Evolutionary conservation across 108 stramenopile genomes (phyloP).

Genomic region (Stephanodiscus triporus): DNA sequence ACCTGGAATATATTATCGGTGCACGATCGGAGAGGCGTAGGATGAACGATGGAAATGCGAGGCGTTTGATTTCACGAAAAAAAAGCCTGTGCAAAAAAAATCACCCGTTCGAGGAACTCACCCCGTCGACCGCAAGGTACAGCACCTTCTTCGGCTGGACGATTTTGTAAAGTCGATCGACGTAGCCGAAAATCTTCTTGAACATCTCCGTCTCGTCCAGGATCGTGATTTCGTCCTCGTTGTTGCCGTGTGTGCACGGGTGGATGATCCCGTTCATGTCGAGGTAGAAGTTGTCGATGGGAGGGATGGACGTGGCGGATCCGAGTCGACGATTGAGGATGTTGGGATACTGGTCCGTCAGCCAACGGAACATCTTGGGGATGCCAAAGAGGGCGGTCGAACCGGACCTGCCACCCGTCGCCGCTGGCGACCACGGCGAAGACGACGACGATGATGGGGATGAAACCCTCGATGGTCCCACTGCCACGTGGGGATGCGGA

Average conservation of each 20-base stretch:
- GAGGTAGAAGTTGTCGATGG: constrained; percentile 95
- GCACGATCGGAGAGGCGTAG: no score
- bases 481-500: constrained; percentile 14
- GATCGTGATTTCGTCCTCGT: constrained; percentile 80
- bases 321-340: constrained; percentile 91
- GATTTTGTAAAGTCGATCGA: constrained; percentile 95
- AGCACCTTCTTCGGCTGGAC: constrained; percentile 85
- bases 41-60: not conserved
- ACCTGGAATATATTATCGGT: constrained; percentile 15
- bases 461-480: constrained; percentile 2
- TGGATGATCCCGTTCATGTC: constrained; percentile 99
- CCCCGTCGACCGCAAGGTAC: constrained; percentile 98
- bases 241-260: constrained; percentile 95
- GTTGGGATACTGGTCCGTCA: constrained; percentile 98
- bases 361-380: constrained; percentile 99
- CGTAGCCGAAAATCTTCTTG: constrained; percentile 95
- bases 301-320: constrained; percentile 33
- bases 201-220: constrained; percentile 97
- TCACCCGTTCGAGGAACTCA: no score
- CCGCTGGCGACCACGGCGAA: no score
- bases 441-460: constrained; percentile 4
- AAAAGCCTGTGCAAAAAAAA: not conserved
- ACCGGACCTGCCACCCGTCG: constrained; percentile 5
- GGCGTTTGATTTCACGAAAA: not conserved
- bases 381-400: constrained; percentile 81